Conservation (phyloP, 805 yeast genomes). For the Barnettozyma salicaria region DNA sequence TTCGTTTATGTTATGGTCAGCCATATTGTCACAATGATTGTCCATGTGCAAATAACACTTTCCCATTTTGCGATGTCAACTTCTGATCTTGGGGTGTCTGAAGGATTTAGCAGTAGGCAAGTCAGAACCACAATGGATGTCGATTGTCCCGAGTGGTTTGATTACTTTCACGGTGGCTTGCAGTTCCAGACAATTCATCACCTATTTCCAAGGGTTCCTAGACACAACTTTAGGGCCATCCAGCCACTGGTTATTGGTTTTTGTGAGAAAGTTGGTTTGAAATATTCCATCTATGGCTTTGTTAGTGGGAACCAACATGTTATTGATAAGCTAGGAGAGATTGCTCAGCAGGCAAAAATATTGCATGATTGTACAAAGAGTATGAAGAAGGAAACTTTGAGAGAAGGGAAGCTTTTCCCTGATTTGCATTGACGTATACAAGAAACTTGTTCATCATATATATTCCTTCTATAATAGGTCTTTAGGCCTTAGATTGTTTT, state of each 20-base stretch:
- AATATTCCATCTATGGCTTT: slow-evolving; percentile 81
- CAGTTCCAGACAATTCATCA: slow-evolving; percentile 92
- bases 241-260: slow-evolving; percentile 70
- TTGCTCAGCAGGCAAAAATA: slow-evolving; percentile 74
- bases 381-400: slow-evolving; percentile 47
- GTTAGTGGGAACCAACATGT: slow-evolving; percentile 70
- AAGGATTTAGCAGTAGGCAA: slow-evolving; percentile 74
- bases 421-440: slow-evolving; percentile 8
- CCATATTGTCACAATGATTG: slow-evolving; percentile 79
- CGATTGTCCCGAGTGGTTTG: slow-evolving; percentile 89
- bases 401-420: slow-evolving; percentile 22
- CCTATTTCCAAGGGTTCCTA: slow-evolving; percentile 80
- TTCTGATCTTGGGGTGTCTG: slow-evolving; percentile 74
- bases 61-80: slow-evolving; percentile 95
- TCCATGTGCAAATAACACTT: slow-evolving; percentile 88
- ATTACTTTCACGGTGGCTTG: slow-evolving; percentile 84
- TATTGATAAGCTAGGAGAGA: slow-evolving; percentile 60
- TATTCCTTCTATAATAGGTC: too few species aligned
- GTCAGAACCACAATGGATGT: slow-evolving; percentile 92
- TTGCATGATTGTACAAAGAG: slow-evolving; percentile 66
- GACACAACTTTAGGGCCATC: slow-evolving; percentile 75
- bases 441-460: too few species aligned
- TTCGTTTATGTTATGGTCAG: slow-evolving; percentile 61
- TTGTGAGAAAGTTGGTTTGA: slow-evolving; percentile 69
- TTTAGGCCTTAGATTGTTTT: too few species aligned